phyloP scores from a whole-genome alignment of 2,329 filamentous ascomycete genomes.

The Tolypocladium tropicale region DNA sequence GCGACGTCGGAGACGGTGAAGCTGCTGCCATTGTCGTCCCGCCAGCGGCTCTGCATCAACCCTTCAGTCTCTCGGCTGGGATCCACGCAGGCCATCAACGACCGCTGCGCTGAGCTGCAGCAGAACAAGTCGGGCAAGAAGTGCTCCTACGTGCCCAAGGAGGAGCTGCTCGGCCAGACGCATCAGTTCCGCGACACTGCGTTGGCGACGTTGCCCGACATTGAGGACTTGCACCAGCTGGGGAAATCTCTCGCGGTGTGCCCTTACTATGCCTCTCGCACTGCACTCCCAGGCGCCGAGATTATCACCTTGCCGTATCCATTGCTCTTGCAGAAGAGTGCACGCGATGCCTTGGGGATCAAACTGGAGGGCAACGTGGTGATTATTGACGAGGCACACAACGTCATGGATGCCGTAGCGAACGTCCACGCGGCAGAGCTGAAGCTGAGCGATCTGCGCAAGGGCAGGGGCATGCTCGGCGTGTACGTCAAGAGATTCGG shows the following conservation, averaged over 20 bases:
- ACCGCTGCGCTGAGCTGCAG: slow-evolving; percentile 83
- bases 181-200: slow-evolving; percentile 78
- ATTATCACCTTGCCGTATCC: slow-evolving; percentile 92
- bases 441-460: slow-evolving; percentile 59
- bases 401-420: slow-evolving; percentile 89
- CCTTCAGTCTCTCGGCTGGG: slow-evolving; percentile 63
- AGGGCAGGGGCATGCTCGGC: slow-evolving; percentile 64
- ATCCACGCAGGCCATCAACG: slow-evolving; percentile 76
- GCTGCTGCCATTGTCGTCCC: slow-evolving; percentile 72
- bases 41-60: slow-evolving; percentile 87
- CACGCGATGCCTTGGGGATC: slow-evolving; percentile 77
- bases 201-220: slow-evolving; percentile 78
- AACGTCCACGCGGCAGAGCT: slow-evolving; percentile 77
- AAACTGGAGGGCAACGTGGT: slow-evolving; percentile 81
- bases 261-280: slow-evolving; percentile 90
- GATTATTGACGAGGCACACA: slow-evolving; percentile 96
- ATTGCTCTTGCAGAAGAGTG: slow-evolving; percentile 74
- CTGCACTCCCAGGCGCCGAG: slow-evolving; percentile 73
- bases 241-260: slow-evolving; percentile 75
- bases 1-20: slow-evolving; percentile 45
- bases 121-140: slow-evolving; percentile 49
- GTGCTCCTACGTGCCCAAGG: slow-evolving; percentile 69
- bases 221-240: slow-evolving; percentile 75
- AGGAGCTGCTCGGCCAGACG: slow-evolving; percentile 60
- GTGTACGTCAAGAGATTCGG: slow-evolving; percentile 82